phyloP scores from a whole-genome alignment of 306 rosid genomes.

The Prunus mongolica region DNA sequence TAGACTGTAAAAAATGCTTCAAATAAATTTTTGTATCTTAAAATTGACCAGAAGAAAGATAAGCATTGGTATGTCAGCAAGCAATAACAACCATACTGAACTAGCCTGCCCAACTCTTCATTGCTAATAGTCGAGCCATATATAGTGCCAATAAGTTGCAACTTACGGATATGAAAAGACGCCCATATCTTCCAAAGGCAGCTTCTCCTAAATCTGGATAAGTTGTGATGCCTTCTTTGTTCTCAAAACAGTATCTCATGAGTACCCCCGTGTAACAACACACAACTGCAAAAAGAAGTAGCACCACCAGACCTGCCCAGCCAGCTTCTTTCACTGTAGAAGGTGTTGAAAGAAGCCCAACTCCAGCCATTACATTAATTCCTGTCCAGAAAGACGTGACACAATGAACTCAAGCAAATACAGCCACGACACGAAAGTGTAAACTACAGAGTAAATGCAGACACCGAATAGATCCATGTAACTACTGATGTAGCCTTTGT shows the following conservation, averaged over 20 bases:
- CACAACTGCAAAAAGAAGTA: constrained; percentile 56
- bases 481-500: neutral
- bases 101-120: neutral
- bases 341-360: constrained; percentile 79
- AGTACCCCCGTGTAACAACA: constrained; percentile 81
- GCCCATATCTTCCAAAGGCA: constrained; percentile 77
- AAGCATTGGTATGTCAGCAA: neutral
- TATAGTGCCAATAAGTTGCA: neutral
- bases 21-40: neutral
- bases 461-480: neutral
- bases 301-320: constrained; percentile 65
- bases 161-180: constrained; percentile 66
- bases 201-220: constrained; percentile 90
- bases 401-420: constrained; percentile 13
- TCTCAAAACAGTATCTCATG: constrained; percentile 72
- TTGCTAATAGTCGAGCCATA: neutral
- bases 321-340: constrained; percentile 69
- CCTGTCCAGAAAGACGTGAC: constrained; percentile 37
- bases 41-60: neutral
- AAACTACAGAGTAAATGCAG: neutral
- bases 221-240: constrained; percentile 52
- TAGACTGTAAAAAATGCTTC: neutral
- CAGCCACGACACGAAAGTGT: neutral
- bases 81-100: neutral
- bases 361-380: constrained; percentile 79